phyloP scores from a whole-genome alignment of 805 yeast genomes.

The Kluyveromyces nonfermentans region DNA sequence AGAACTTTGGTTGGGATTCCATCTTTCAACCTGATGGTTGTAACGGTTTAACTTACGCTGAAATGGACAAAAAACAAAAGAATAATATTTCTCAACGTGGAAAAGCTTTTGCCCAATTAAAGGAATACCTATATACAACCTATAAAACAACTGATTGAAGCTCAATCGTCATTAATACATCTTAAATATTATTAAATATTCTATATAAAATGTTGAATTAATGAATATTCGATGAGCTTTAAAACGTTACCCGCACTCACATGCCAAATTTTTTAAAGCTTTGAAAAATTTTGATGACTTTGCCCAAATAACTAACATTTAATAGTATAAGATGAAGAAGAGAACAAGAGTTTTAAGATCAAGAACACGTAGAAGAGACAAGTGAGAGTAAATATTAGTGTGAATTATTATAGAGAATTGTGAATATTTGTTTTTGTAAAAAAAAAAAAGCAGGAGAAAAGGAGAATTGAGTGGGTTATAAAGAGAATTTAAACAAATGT shows the following conservation, averaged over 20 bases:
- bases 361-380: not conserved
- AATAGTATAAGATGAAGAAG: not conserved
- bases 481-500: not conserved
- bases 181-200: not conserved
- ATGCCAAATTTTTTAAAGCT: not conserved
- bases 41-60: constrained; percentile 77
- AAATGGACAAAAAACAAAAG: constrained; percentile 68
- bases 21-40: constrained; percentile 58
- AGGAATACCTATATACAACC: constrained; percentile 36
- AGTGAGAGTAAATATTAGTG: not conserved
- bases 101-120: constrained; percentile 68
- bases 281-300: constrained; percentile 3
- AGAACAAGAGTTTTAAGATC: not conserved
- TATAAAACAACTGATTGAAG: not conserved
- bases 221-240: no score
- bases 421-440: not conserved
- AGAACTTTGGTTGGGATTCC: constrained; percentile 91
- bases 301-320: not conserved
- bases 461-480: not conserved
- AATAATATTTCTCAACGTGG: constrained; percentile 82
- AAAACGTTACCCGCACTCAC: not conserved
- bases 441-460: no score
- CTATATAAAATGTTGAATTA: no score
- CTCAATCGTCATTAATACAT: no score
- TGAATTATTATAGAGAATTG: not conserved